phyloP scores from a whole-genome alignment of 192 early-diverging fungal genomes.

The Chytriomyces sp. region DNA sequence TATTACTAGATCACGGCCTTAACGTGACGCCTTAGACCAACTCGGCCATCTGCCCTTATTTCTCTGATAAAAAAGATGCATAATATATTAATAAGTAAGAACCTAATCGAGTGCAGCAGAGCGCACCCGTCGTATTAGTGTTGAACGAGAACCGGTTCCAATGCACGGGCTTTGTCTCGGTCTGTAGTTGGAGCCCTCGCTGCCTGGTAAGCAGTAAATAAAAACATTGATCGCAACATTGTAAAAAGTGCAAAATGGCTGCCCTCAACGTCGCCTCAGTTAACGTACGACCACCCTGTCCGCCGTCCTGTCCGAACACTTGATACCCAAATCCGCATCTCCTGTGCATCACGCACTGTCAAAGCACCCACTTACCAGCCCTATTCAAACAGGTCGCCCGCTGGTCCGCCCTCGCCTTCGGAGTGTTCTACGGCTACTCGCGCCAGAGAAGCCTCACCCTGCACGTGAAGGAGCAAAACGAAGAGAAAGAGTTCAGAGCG shows the following conservation, averaged over 20 bases:
- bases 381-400: conserved; percentile 49
- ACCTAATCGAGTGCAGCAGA: too few species aligned
- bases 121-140: too few species aligned
- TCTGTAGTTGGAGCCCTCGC: too few species aligned
- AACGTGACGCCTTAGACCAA: too few species aligned
- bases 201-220: too few species aligned
- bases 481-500: conserved; percentile 35
- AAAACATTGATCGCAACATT: too few species aligned
- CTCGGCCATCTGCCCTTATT: too few species aligned
- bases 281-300: conserved; percentile 46
- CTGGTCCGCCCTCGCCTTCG: conserved; percentile 51
- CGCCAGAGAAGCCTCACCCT: conserved; percentile 46
- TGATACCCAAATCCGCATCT: neutral
- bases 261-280: conserved; percentile 58
- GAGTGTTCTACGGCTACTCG: conserved; percentile 55
- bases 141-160: too few species aligned
- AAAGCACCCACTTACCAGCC: neutral
- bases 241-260: conserved; percentile 10
- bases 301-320: neutral
- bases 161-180: too few species aligned
- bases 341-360: neutral
- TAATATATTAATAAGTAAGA: too few species aligned
- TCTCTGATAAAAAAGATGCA: too few species aligned
- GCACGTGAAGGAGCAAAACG: conserved; percentile 49
- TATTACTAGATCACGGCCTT: too few species aligned